Evolutionary conservation across 768 basidiomycete genomes (phyloP), one percentile per base, ranked within the genome.

Genomic region (Pleurotus eryngii): DNA sequence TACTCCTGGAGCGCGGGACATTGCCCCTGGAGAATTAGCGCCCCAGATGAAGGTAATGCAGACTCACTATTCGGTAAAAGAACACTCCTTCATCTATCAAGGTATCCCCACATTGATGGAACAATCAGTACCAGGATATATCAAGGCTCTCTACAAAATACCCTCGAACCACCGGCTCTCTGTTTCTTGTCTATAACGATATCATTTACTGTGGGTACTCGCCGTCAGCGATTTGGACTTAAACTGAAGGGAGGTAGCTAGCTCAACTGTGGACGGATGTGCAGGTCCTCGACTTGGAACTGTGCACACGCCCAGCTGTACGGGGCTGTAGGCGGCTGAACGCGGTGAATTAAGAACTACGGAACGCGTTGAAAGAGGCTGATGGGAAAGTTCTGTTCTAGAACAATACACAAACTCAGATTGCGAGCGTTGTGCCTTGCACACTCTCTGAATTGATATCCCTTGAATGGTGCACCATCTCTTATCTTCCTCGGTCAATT

Each of bases 111-210:
- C 9, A 9, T 35, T 11, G 11, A 35, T 35, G 30, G 8, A 35
- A 35, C 11, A 35, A 35, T 49, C 50, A 85, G 85, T 78, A 81
- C 60, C 62, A 72, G 45, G 72, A 65, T 3, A 74, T 90, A 24
- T 70, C 80, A 8, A 68, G 71, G 3, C 64, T 84, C 40, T 60
- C 87, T 22, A 59, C 63, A 9, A 88, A 84, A 67, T 91, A 91
- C 63, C 89, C 89, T 37, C 74, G 68, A 22, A 70, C 78, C 14
- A 83, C 84, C 2, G 79, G 84, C 11, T 74, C 80, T 20, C 69
- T 91, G 7, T 89, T 90, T 65, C 89, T 91, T 68, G 77, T 85
- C 1, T 90, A 86, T 72, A 91, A 91, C 66, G 89, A 92, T 58
- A 69, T 92, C 27, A 68, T 81, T 5, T 80, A 83, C 18, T 81